These are phyloP conservation scores for Microsporum audouinii DNA, from an alignment of 2,329 filamentous ascomycete genomes.

Conservation along the genomic window DNA sequence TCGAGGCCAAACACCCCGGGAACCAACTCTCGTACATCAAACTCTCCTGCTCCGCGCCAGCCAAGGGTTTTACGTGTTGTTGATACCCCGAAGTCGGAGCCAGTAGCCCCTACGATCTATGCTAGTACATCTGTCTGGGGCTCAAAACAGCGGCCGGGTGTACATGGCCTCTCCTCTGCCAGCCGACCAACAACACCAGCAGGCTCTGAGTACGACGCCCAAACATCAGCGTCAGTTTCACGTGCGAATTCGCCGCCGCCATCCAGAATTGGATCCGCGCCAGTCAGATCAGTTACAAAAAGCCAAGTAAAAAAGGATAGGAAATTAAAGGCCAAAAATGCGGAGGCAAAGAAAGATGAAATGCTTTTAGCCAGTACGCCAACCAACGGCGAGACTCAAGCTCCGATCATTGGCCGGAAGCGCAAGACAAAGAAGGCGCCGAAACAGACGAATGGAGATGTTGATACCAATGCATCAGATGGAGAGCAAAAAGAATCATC, in stretches of 20 bases:
- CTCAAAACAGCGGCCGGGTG: constrained; percentile 24
- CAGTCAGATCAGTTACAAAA: constrained; percentile 49
- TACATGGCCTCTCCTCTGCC: constrained; percentile 41
- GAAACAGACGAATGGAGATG: constrained; percentile 16
- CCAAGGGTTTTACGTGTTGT: constrained; percentile 47
- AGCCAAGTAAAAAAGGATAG: constrained; percentile 51
- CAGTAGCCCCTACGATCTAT: constrained; percentile 22
- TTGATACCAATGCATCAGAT: constrained; percentile 7
- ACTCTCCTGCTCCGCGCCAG: constrained; percentile 30
- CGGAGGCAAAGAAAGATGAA: constrained; percentile 35
- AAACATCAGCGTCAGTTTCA: constrained; percentile 49
- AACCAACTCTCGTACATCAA: constrained; percentile 29
- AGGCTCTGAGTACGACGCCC: constrained; percentile 47
- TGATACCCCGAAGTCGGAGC: constrained; percentile 44
- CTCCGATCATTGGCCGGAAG: constrained; percentile 52
- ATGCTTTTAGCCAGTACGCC: constrained; percentile 19
- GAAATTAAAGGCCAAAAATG: constrained; percentile 39
- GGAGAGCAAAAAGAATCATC: constrained; percentile 8
- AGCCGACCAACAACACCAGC: constrained; percentile 51
- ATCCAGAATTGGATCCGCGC: constrained; percentile 47
- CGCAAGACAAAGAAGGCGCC: constrained; percentile 45
- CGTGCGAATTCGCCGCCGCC: constrained; percentile 47
- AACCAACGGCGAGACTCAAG: constrained; percentile 44
- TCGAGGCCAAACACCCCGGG: constrained; percentile 41
- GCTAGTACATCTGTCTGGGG: constrained; percentile 25